Evolutionary conservation across 2,329 filamentous ascomycete genomes (phyloP).

Genomic region (Podosphaera xanthii): DNA sequence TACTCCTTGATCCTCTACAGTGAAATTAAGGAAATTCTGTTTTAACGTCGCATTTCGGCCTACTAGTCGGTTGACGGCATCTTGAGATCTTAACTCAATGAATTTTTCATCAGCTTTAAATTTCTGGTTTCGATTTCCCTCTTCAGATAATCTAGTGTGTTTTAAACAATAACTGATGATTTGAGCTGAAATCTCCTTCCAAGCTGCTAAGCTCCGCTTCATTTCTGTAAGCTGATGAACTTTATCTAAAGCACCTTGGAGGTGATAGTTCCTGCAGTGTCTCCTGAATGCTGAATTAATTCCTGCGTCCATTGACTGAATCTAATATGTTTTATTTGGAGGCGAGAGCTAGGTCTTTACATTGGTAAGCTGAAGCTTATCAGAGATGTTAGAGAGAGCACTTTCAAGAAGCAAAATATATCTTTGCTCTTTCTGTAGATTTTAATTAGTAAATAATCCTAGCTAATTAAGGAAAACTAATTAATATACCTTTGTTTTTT

Average conservation of each 20-base stretch:
- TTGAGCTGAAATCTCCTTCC: neutral
- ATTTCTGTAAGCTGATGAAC: conserved; percentile 7
- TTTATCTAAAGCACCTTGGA: neutral
- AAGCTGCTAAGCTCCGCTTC: conserved; percentile 11
- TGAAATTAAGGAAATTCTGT: neutral
- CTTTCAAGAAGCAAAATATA: neutral
- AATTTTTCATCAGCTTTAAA: neutral
- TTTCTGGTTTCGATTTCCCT: neutral
- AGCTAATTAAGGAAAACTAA: too few species aligned
- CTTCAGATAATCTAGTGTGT: neutral
- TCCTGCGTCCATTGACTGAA: neutral
- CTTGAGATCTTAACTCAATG: neutral
- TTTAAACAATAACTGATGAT: neutral
- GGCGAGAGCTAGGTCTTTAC: neutral
- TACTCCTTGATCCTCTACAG: neutral
- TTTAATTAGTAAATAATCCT: too few species aligned
- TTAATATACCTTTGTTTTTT: too few species aligned
- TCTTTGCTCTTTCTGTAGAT: neutral
- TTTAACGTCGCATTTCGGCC: too few species aligned
- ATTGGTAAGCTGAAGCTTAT: neutral
- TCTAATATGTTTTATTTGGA: neutral
- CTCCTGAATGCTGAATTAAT: neutral
- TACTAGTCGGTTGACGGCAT: neutral
- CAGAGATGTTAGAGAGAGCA: neutral
- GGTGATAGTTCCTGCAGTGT: neutral